Evolutionary conservation across 495 filamentous ascomycete species (phyloP).

Genomic region (Annulohypoxylon bovei): DNA sequence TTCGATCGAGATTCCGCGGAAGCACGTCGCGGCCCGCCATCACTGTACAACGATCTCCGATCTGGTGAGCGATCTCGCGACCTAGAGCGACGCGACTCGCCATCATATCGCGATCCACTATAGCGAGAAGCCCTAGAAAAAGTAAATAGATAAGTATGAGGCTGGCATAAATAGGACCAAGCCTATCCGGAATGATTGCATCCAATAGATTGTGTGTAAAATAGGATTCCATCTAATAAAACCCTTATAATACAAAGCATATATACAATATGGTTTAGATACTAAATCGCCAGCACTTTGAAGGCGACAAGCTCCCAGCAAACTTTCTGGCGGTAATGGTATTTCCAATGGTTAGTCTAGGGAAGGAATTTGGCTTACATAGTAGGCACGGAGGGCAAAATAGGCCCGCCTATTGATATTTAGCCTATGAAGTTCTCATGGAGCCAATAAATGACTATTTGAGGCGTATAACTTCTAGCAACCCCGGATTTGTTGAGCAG

Average conservation of each 20-base stretch:
- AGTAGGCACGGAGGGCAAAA: slow-evolving; percentile 18
- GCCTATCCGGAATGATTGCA: not conserved
- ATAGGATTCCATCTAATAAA: not conserved
- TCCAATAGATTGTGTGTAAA: not conserved
- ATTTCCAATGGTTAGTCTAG: not conserved
- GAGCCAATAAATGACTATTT: not conserved
- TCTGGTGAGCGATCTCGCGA: slow-evolving; percentile 71
- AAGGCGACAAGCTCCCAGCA: not conserved
- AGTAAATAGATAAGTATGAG: slow-evolving; percentile 17
- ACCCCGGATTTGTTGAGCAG: not conserved
- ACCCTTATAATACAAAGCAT: not conserved
- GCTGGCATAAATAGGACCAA: not conserved
- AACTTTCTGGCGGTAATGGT: not conserved
- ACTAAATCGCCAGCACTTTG: not conserved
- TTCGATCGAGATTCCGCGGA: slow-evolving; percentile 61
- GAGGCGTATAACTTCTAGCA: slow-evolving; percentile 7
- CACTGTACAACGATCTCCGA: slow-evolving; percentile 58
- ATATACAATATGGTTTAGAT: not conserved
- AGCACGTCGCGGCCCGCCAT: slow-evolving; percentile 59
- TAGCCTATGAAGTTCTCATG: slow-evolving; percentile 35
- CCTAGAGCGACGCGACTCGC: slow-evolving; percentile 59
- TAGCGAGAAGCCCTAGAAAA: slow-evolving; percentile 56
- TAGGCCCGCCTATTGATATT: slow-evolving; percentile 27
- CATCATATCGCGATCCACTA: slow-evolving; percentile 55
- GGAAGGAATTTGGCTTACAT: slow-evolving; percentile 30